Evolutionary conservation across 1,284 basidiomycete species (phyloP).

Genomic region (Pseudozyma thailandica): DNA sequence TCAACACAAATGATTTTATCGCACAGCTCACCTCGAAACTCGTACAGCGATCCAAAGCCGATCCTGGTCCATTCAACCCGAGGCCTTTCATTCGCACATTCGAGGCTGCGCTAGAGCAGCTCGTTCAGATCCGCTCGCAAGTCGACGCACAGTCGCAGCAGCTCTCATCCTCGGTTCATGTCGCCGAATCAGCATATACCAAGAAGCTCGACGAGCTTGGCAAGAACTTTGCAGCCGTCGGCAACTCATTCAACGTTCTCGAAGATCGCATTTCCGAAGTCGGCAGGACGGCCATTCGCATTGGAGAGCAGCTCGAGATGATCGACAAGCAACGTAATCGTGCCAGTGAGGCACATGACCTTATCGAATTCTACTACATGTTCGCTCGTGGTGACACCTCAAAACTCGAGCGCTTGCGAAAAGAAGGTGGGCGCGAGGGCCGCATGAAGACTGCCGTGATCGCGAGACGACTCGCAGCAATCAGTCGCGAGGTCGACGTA

Average conservation of each 20-base stretch:
- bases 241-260: slow-evolving; percentile 58
- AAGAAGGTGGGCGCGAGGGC: slow-evolving; percentile 79
- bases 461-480: slow-evolving; percentile 83
- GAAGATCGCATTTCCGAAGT: slow-evolving; percentile 82
- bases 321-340: slow-evolving; percentile 91
- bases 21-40: slow-evolving; percentile 84
- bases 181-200: slow-evolving; percentile 91
- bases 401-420: slow-evolving; percentile 81
- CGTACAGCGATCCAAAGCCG: slow-evolving; percentile 82
- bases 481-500: slow-evolving; percentile 86
- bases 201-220: slow-evolving; percentile 91
- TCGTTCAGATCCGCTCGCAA: slow-evolving; percentile 85
- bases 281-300: slow-evolving; percentile 90
- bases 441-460: slow-evolving; percentile 88
- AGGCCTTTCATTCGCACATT: slow-evolving; percentile 91
- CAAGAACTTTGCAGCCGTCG: slow-evolving; percentile 80
- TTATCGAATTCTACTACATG: slow-evolving; percentile 95
- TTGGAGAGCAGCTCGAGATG: slow-evolving; percentile 91
- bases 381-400: slow-evolving; percentile 86
- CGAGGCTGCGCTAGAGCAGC: slow-evolving; percentile 85
- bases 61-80: slow-evolving; percentile 89
- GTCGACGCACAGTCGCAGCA: slow-evolving; percentile 87
- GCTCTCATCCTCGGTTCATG: slow-evolving; percentile 88
- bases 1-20: slow-evolving; percentile 90
- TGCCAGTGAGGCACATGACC: slow-evolving; percentile 90